A percentile compares a stretch with the other conserved stretches of the same genome.
Conservation (phyloP, 2,329 filamentous ascomycete genomes). For the Lachnellula cervina region DNA sequence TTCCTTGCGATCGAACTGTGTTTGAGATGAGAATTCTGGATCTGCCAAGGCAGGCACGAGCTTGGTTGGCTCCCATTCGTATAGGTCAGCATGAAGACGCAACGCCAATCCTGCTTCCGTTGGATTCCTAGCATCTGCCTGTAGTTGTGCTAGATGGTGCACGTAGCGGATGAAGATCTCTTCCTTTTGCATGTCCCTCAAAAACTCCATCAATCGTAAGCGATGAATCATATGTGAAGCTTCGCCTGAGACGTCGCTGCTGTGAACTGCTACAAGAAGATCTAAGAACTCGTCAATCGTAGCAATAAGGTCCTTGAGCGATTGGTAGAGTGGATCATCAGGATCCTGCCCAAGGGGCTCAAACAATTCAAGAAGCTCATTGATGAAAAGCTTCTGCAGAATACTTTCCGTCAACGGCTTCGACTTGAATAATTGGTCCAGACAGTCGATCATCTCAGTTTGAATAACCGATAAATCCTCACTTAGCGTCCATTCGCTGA, state of each 20-base stretch:
- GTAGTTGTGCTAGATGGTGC: slow-evolving; percentile 78
- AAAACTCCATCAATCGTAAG: slow-evolving; percentile 87
- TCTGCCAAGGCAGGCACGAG: slow-evolving; percentile 63
- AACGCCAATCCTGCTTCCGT: slow-evolving; percentile 87
- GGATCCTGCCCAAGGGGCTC: slow-evolving; percentile 60
- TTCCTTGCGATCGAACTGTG: slow-evolving; percentile 89
- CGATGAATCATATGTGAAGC: slow-evolving; percentile 82
- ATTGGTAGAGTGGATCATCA: slow-evolving; percentile 69
- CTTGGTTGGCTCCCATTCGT: slow-evolving; percentile 78
- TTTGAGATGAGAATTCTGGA: slow-evolving; percentile 75
- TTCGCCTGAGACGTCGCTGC: slow-evolving; percentile 67
- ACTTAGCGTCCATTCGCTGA: slow-evolving; percentile 95
- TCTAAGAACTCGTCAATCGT: slow-evolving; percentile 90
- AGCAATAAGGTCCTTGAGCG: slow-evolving; percentile 71
- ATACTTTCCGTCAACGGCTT: slow-evolving; percentile 85
- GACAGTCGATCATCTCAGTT: slow-evolving; percentile 91
- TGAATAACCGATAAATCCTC: slow-evolving; percentile 88
- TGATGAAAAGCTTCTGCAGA: slow-evolving; percentile 86
- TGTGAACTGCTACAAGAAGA: slow-evolving; percentile 83
- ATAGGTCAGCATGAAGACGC: slow-evolving; percentile 85
- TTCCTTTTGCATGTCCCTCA: slow-evolving; percentile 94
- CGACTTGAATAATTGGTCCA: slow-evolving; percentile 85
- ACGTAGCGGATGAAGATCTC: slow-evolving; percentile 96
- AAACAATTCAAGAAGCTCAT: slow-evolving; percentile 78
- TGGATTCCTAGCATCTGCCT: slow-evolving; percentile 69